Evolutionary conservation across 768 basidiomycete species (phyloP).

Genomic region (Hortiboletus campestris): DNA sequence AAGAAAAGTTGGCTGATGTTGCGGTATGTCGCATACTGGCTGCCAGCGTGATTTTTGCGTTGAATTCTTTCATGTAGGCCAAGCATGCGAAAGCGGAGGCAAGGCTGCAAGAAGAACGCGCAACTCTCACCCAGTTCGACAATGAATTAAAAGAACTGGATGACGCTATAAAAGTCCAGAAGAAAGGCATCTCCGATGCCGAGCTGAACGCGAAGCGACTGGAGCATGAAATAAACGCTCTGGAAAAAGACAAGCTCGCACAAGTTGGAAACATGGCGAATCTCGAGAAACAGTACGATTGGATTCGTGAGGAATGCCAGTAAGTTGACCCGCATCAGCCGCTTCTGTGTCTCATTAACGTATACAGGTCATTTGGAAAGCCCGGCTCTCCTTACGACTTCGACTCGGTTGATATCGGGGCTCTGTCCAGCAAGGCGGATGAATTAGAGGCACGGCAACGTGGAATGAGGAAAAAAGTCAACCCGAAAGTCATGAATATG

Average conservation of each 20-base stretch:
- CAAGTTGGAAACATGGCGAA: constrained; percentile 51
- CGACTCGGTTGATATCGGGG: constrained; percentile 53
- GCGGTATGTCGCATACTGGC: constrained; percentile 15
- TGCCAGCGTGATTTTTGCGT: neutral
- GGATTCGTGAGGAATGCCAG: constrained; percentile 89
- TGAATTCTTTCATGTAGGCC: constrained; percentile 35
- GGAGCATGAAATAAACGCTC: constrained; percentile 63
- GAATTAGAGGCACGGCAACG: constrained; percentile 79
- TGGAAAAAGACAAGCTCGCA: constrained; percentile 63
- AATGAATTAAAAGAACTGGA: constrained; percentile 85
- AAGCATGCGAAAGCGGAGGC: constrained; percentile 63
- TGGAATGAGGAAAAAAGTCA: constrained; percentile 92
- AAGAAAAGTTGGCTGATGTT: constrained; percentile 41
- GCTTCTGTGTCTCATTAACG: neutral
- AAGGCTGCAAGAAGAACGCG: constrained; percentile 80
- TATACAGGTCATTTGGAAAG: constrained; percentile 76
- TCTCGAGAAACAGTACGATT: constrained; percentile 80
- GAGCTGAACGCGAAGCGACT: constrained; percentile 64
- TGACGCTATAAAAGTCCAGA: constrained; percentile 76
- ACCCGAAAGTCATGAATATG: constrained; percentile 94
- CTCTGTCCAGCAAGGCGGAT: constrained; percentile 59
- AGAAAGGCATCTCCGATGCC: constrained; percentile 61
- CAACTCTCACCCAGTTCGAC: constrained; percentile 85
- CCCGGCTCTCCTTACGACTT: constrained; percentile 83
- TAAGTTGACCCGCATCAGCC: constrained; percentile 39